These are phyloP conservation scores for Fusarium brevicatenulatum DNA, from an alignment of 2,329 filamentous ascomycete genomes.

Conservation along the genomic window DNA sequence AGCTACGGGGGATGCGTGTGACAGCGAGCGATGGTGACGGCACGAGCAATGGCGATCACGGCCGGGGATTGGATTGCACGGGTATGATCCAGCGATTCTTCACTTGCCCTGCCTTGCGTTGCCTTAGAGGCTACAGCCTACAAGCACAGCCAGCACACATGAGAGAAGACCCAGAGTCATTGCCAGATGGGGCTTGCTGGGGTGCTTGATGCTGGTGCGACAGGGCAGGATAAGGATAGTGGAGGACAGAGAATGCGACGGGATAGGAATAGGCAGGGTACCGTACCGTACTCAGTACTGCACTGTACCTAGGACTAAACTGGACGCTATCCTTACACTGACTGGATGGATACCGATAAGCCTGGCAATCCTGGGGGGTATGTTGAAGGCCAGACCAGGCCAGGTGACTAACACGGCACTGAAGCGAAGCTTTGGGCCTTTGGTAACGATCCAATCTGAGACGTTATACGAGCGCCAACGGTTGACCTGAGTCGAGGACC, in stretches of 20 bases:
- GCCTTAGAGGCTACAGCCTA: conserved; percentile 12
- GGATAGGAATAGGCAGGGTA: conserved; percentile 22
- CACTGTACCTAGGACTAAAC: conserved; percentile 10
- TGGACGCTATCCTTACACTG: not conserved
- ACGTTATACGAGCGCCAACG: conserved; percentile 37
- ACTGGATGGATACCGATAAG: conserved; percentile 13
- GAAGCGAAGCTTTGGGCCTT: conserved; percentile 27
- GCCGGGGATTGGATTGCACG: conserved; percentile 19
- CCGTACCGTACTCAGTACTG: not conserved
- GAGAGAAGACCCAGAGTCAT: conserved; percentile 1
- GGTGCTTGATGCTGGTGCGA: conserved; percentile 33
- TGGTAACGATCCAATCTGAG: conserved; percentile 21
- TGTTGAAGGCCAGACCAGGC: not conserved
- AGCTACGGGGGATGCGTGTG: conserved; percentile 36
- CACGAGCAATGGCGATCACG: conserved; percentile 38
- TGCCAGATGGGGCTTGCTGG: conserved; percentile 21
- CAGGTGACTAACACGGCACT: conserved; percentile 45
- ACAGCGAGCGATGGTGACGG: conserved; percentile 36
- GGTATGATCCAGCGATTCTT: conserved; percentile 34
- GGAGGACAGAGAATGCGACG: conserved; percentile 22
- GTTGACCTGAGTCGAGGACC: conserved; percentile 34
- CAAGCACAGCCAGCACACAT: conserved; percentile 15
- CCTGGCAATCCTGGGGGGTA: conserved; percentile 9
- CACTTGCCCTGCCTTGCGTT: not conserved
- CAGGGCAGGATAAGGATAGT: conserved; percentile 32